A percentile compares a stretch with the other conserved stretches of the same genome.
Evolutionary conservation across 768 basidiomycete genomes (phyloP).

Genomic region (Russula earlei): DNA sequence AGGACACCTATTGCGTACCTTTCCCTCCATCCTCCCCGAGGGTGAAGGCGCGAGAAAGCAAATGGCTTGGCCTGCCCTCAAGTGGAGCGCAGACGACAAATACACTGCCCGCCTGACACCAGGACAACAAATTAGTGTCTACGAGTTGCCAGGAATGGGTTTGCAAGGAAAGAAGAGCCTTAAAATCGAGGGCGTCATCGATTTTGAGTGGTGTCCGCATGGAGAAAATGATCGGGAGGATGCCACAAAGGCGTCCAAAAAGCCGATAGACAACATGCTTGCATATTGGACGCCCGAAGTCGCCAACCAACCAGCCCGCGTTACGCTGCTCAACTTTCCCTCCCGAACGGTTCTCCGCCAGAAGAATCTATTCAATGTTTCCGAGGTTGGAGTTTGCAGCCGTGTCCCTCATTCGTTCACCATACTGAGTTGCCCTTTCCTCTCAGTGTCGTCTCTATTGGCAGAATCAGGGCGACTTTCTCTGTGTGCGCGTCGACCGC

Average conservation of each 20-base stretch:
- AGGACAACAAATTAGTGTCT: constrained; percentile 90
- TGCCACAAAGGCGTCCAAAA: constrained; percentile 44
- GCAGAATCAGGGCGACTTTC: constrained; percentile 97
- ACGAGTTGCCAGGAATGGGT: constrained; percentile 91
- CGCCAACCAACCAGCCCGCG: constrained; percentile 90
- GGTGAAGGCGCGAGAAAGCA: constrained; percentile 65
- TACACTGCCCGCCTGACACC: constrained; percentile 84
- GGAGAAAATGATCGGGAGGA: constrained; percentile 84
- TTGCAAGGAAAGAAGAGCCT: constrained; percentile 93
- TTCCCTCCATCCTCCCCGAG: constrained; percentile 56
- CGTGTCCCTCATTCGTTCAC: not conserved
- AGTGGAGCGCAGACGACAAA: constrained; percentile 97
- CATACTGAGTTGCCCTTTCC: not conserved
- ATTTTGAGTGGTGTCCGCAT: constrained; percentile 97
- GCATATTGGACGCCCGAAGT: constrained; percentile 99
- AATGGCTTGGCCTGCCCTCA: constrained; percentile 90
- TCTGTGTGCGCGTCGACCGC: constrained; percentile 98
- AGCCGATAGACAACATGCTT: constrained; percentile 80
- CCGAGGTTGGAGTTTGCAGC: constrained; percentile 55
- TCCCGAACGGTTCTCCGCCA: constrained; percentile 74
- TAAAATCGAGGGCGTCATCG: constrained; percentile 94
- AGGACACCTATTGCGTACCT: constrained; percentile 85
- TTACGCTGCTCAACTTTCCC: constrained; percentile 87
- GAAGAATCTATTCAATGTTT: constrained; percentile 97
- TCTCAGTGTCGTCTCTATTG: constrained; percentile 95